Evolutionary conservation across 1,284 basidiomycete species (phyloP).

Genomic region (Volvariella surrecta): DNA sequence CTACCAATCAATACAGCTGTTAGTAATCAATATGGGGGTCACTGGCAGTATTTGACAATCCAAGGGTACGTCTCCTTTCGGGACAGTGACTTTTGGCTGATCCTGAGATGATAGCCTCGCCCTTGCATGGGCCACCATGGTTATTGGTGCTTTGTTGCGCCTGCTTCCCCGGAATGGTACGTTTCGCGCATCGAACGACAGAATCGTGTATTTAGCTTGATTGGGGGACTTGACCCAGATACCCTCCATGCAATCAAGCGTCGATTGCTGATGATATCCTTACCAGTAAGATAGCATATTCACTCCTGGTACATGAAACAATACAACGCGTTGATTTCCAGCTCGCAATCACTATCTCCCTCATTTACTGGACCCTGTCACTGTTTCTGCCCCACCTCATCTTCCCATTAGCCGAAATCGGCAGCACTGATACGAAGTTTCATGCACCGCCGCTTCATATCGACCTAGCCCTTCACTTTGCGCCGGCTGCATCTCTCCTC

Average conservation of each 20-base stretch:
- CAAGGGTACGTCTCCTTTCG: background rate
- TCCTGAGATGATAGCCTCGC: conserved; percentile 25
- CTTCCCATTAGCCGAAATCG: conserved; percentile 30
- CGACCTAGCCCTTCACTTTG: conserved; percentile 63
- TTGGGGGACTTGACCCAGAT: conserved; percentile 19
- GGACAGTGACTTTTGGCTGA: background rate
- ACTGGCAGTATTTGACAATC: background rate
- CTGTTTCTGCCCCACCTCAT: conserved; percentile 46
- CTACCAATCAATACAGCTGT: background rate
- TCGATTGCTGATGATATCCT: conserved; percentile 45
- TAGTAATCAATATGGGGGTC: background rate
- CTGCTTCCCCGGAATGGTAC: conserved; percentile 28
- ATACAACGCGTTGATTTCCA: conserved; percentile 17
- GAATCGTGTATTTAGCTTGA: conserved; percentile 23
- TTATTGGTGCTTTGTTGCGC: conserved; percentile 37
- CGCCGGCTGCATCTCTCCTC: conserved; percentile 51
- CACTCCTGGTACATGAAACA: conserved; percentile 1
- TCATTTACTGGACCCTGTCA: conserved; percentile 67
- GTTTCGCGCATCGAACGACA: no score
- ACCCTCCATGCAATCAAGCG: conserved; percentile 43
- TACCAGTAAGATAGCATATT: conserved; percentile 41
- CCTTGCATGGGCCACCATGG: conserved; percentile 43
- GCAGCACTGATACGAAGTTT: conserved; percentile 23
- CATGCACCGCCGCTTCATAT: conserved; percentile 50
- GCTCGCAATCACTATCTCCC: conserved; percentile 60